Base-by-base conservation (phyloP, 1,284 basidiomycete species). In the Trichosporon sp. region DNA sequence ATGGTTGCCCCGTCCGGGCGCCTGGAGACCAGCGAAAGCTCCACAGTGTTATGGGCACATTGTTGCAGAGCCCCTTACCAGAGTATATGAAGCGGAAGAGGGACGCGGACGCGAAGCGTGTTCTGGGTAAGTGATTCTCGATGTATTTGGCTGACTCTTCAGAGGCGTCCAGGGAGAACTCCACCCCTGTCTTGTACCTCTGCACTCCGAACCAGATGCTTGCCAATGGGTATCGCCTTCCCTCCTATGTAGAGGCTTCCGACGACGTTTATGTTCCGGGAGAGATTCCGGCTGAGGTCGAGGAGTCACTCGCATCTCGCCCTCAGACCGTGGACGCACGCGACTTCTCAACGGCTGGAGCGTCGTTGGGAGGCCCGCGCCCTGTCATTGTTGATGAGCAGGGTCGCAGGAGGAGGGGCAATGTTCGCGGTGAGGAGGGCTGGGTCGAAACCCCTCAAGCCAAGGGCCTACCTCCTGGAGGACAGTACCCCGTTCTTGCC, bases 1-100 rank as follows among this genome's bases (percentile, higher is more conserved):
- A 96, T 84, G 93, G 92, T 2, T 93, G 91, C 76, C 95, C 94
- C 0, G 95, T 93, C 0, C 88, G 90, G 46, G 94, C 94, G 0
- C 94, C 94, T 0, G 95, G 95, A 0, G 94, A 97, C 75, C 86
- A 87, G 67, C 90, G 88, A 46, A 87, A 90, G 59, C 91, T 97
- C 88, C 91, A 93, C 78, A 93, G 91, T n/a, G 91, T 93, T 21
- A 86, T 95, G 37, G 89, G 90, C 76, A 85, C 89, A 0, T 92
- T 97, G 79, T 91, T 96, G 81, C 90, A 90, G 68, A 87, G 88
- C 0, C 93, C 93, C 0, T 85, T 97, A 12, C 91, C 90, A 2
- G 87, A 89, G 0, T 88, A 67, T 6, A 61, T 80, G 11, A 91
- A 75, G 92, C 94, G 83, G 91, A 91, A 86, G 90, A 90, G 78